Conservation (phyloP, 75 land plant genomes). For the Selaginella moellendorffii region DNA sequence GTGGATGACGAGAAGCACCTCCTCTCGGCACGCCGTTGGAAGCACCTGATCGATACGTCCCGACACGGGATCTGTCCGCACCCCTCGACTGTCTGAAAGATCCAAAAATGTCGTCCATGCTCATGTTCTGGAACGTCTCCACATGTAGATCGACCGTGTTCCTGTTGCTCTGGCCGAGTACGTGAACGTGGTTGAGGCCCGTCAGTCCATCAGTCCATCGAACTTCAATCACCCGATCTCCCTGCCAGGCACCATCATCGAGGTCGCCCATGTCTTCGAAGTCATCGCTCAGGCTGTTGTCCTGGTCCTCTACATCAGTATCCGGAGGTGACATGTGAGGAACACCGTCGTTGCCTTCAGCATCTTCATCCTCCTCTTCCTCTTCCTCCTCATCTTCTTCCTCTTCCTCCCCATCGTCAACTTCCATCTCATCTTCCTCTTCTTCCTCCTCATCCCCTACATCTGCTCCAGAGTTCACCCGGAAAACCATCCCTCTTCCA, state of each 20-base stretch:
- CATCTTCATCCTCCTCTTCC: conserved; percentile 56
- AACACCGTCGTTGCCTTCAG: conserved; percentile 44
- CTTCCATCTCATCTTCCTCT: conserved; percentile 61
- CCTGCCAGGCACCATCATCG: conserved; percentile 80
- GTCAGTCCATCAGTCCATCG: conserved; percentile 86
- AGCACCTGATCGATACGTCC: background rate
- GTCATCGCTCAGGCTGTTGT: conserved; percentile 67
- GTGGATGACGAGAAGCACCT: conserved; percentile 70
- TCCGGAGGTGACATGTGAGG: conserved; percentile 69
- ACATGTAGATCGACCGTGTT: conserved; percentile 62
- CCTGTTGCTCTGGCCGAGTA: background rate
- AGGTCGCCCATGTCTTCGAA: conserved; percentile 73
- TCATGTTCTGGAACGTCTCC: conserved; percentile 79
- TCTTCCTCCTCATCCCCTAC: conserved; percentile 56
- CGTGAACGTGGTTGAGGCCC: conserved; percentile 77
- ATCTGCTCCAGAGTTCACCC: conserved; percentile 49
- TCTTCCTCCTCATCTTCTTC: conserved; percentile 75
- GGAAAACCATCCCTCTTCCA: conserved; percentile 45
- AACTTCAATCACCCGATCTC: conserved; percentile 78
- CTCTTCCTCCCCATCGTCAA: conserved; percentile 56
- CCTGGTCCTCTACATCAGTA: conserved; percentile 91
- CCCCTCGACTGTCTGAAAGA: conserved; percentile 46
- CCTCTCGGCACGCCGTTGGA: conserved; percentile 40
- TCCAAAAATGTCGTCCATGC: conserved; percentile 82
- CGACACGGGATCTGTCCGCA: conserved; percentile 21